Percentiles rank a stretch among this genome's conserved stretches.
These are phyloP conservation scores for Nidularia pulvinata DNA, from an alignment of 768 basidiomycete genomes.

Conservation along the genomic window DNA sequence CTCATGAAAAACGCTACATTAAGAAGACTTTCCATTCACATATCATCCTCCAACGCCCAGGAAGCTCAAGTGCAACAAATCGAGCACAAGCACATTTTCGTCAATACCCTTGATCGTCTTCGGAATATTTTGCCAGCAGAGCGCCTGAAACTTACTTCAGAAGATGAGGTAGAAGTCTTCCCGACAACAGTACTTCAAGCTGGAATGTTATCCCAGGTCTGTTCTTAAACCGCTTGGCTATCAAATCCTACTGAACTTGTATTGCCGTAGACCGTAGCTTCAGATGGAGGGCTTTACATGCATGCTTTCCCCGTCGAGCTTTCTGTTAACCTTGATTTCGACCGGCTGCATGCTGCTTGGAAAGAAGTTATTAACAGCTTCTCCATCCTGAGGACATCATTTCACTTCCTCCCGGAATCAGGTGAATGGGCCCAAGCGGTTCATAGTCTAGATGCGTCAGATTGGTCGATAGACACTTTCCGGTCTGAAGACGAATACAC, in stretches of 20 bases:
- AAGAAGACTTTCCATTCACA: slow-evolving; percentile 8
- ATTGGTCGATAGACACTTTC: slow-evolving; percentile 15
- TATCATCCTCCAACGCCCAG: background rate
- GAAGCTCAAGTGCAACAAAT: background rate
- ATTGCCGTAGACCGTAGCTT: slow-evolving; percentile 21
- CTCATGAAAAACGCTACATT: slow-evolving; percentile 28
- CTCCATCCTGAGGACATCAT: slow-evolving; percentile 46
- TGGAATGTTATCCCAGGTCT: slow-evolving; percentile 51
- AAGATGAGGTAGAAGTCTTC: slow-evolving; percentile 29
- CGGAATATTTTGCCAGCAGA: background rate
- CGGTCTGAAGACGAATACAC: slow-evolving; percentile 13
- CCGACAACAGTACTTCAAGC: slow-evolving; percentile 44
- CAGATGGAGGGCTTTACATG: slow-evolving; percentile 23
- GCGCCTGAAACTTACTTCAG: slow-evolving; percentile 11
- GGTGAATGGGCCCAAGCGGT: slow-evolving; percentile 31
- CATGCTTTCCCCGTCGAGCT: slow-evolving; percentile 26
- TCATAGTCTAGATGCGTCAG: slow-evolving; percentile 14
- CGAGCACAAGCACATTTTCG: background rate
- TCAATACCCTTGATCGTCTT: background rate
- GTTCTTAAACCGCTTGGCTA: slow-evolving; percentile 2
- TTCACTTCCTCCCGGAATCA: slow-evolving; percentile 35
- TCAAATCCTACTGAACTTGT: background rate
- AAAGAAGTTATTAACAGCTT: slow-evolving; percentile 20
- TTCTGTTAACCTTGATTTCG: slow-evolving; percentile 13
- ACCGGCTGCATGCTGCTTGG: slow-evolving; percentile 33